Conservation (phyloP, 139 green algal species). For the Picochlorum sp. region DNA sequence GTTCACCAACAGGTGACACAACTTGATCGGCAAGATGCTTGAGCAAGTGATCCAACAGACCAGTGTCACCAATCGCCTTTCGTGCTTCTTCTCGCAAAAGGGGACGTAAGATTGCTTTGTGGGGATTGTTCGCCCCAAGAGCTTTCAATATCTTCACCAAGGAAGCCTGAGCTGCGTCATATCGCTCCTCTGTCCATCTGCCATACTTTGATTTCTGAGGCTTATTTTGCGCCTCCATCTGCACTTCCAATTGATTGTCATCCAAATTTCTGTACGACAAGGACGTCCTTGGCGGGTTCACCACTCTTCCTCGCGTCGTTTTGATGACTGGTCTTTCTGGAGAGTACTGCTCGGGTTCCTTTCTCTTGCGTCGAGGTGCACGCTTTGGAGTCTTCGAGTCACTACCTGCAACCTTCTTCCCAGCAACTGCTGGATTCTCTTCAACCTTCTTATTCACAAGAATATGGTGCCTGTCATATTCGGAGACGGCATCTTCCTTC, state of each 20-base stretch:
- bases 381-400: background rate
- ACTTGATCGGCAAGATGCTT: slow-evolving; percentile 47
- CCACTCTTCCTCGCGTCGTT: background rate
- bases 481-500: background rate
- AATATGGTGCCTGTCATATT: background rate
- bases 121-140: slow-evolving; percentile 18
- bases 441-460: background rate
- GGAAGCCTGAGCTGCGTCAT: slow-evolving; percentile 34
- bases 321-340: background rate
- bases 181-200: slow-evolving; percentile 34
- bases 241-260: no score
- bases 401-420: background rate
- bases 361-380: background rate
- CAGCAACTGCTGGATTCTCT: background rate
- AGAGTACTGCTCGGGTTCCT: background rate
- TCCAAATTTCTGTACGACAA: no score
- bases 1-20: slow-evolving; percentile 26
- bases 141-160: slow-evolving; percentile 36
- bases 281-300: no score
- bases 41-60: slow-evolving; percentile 56
- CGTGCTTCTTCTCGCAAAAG: slow-evolving; percentile 47
- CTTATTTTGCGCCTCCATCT: background rate
- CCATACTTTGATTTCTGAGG: background rate
- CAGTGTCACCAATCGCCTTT: slow-evolving; percentile 47
- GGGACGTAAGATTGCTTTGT: slow-evolving; percentile 33